Base-by-base conservation (phyloP, 164 flowering plant genomes). In the Sedum album region DNA sequence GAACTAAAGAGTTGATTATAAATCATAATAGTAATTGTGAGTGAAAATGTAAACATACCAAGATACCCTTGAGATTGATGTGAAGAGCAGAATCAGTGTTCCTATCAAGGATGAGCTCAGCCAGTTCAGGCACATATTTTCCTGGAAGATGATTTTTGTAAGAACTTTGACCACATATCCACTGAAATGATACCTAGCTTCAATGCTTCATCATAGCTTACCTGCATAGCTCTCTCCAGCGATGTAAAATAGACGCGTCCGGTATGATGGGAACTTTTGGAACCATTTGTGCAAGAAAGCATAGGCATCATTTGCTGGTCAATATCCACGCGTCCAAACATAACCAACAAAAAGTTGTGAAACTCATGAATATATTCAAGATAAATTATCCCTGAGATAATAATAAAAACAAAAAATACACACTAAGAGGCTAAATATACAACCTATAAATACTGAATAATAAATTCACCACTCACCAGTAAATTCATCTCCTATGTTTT, bases 141-240 rank as follows among this genome's bases (percentile, higher is more conserved):
- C 96, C 98, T 88, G 87, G 62, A 55, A 63, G 63, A 48, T 1
- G 57, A 51, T 51, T 35, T 35, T 35, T 7, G 38, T 35, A 3
- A 35, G 38, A 3, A 35, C 38, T 35, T 35, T 18, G 28, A n/a
- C 44, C n/a, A 53, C 51, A 66, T 36, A 33, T 15, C 66, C 10
- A 31, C 31, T 62, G 14, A 31, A 36, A 4, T 4, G 6, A 15
- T 36, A 11, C 31, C 41, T 31, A 39, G 31, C 41, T 15, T 5
- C 36, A 42, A 8, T 15, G 31, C 41, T 15, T 5, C 36, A 42
- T 10, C 48, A 10, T 63, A 28, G 68, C 1, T 21, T 81, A 89
- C 97, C 98, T 79, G 96, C 98, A 78, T 94, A 89, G 80, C 98
- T 94, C 76, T 94, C 97, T 64, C 98, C 98, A 6, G 98, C 94